A percentile compares a stretch with the other conserved stretches of the same genome.
Evolutionary conservation across 306 rosid genomes (phyloP).

Genomic region (Cyclanthera cordifolia): DNA sequence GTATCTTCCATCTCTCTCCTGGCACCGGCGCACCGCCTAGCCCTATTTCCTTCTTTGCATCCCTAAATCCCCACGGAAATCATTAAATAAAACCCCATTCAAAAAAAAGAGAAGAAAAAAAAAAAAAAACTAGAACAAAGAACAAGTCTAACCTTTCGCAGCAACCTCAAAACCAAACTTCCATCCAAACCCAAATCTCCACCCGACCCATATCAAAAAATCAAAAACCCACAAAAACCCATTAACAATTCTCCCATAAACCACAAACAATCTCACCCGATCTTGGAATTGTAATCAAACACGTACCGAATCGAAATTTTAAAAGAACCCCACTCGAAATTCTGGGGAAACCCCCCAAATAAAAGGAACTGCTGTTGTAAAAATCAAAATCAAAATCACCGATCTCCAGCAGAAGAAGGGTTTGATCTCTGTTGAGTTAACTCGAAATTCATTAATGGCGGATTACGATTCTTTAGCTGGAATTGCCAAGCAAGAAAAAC

Average conservation of each 20-base stretch:
- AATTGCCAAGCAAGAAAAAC: no score
- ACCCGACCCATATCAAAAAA: slow-evolving; percentile 30
- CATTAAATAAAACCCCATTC: slow-evolving; percentile 31
- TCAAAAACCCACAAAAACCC: slow-evolving; percentile 21
- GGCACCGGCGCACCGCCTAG: slow-evolving; percentile 38
- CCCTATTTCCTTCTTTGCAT: slow-evolving; percentile 71
- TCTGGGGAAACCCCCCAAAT: neutral
- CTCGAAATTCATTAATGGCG: slow-evolving; percentile 12
- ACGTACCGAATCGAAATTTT: slow-evolving; percentile 17
- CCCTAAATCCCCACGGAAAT: slow-evolving; percentile 54
- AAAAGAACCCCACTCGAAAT: slow-evolving; percentile 11
- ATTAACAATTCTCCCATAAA: slow-evolving; percentile 16
- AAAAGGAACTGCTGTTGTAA: slow-evolving; percentile 1
- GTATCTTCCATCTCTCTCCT: slow-evolving; percentile 67
- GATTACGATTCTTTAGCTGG: slow-evolving; percentile 3
- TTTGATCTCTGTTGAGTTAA: neutral
- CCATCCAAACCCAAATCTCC: slow-evolving; percentile 28
- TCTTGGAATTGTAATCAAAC: slow-evolving; percentile 22
- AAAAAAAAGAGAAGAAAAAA: neutral
- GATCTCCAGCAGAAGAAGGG: neutral
- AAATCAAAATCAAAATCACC: slow-evolving; percentile 6
- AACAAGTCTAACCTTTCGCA: slow-evolving; percentile 17
- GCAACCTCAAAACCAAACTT: slow-evolving; percentile 37
- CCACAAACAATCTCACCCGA: slow-evolving; percentile 34
- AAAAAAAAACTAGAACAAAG: slow-evolving; percentile 12